phyloP scores from a whole-genome alignment of 2,329 filamentous ascomycete genomes.

The Diaporthe sp. region DNA sequence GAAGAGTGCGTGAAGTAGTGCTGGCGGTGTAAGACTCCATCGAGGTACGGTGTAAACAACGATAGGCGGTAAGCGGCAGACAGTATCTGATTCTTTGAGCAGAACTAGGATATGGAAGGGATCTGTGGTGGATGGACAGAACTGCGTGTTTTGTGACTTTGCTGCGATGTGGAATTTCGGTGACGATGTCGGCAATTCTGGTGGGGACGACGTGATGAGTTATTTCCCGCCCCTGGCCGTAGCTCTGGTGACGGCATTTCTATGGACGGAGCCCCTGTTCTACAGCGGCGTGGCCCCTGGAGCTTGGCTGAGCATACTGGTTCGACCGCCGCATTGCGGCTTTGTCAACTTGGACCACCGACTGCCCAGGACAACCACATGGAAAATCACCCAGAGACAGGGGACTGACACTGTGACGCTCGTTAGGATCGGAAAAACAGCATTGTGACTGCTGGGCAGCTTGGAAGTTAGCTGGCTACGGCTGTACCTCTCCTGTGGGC shows the following conservation, averaged over 20 bases:
- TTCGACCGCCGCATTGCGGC: background rate
- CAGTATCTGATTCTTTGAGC: background rate
- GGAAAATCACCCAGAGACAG: background rate
- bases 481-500: background rate
- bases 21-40: background rate
- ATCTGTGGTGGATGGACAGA: background rate
- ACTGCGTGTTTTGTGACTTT: background rate
- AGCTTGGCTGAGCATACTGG: background rate
- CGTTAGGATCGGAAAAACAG: background rate
- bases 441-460: background rate
- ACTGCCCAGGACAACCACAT: background rate
- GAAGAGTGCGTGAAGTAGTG: background rate
- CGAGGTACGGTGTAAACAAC: too few relatives aligned
- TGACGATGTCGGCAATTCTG: slow-evolving; percentile 1
- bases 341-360: background rate
- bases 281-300: background rate
- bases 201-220: background rate
- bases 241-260: background rate
- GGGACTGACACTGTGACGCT: background rate
- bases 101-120: background rate
- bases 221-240: background rate
- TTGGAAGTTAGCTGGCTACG: background rate
- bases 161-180: background rate
- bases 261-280: background rate
- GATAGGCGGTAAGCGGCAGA: background rate